Base-by-base conservation (phyloP, 2,329 filamentous ascomycete species). In the Penicillium aurantiogriseum region DNA sequence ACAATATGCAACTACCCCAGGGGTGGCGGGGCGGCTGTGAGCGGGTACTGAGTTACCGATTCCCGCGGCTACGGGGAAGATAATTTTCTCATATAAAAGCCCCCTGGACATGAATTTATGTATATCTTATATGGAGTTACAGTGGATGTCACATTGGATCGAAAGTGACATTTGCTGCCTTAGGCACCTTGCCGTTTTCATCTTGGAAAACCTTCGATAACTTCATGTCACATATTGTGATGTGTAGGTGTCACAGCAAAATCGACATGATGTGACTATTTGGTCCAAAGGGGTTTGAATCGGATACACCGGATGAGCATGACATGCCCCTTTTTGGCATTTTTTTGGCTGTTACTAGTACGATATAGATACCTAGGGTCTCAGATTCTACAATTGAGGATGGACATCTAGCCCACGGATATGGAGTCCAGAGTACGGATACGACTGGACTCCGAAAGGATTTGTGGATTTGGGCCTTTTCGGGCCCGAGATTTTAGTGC, bases 1-100 rank as follows among this genome's bases (percentile, higher is more conserved):
- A 53, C 31, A 48, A 40, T 45, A 40, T 45, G 46, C 45, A 49
- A 46, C 23, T 51, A 27, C 25, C 58, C 58, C 58, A 60, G 8
- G 49, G 38, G 13, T 53, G 17, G 40, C 51, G 58, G 57, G 57
- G 58, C 61, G 64, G 64, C 36, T 53, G 39, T 36, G 47, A 59
- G 47, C 60, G 65, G 63, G 53, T 62, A 57, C 31, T 21, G n/a
- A 52, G 45, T 48, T 54, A 51, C 62, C 63, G 63, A 51, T 59
- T 42, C 58, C 64, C 62, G 62, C 62, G 61, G 65, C n/a, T 56
- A 56, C 19, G 31, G 53, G 46, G 39, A 38, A 51, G 29, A 31
- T 7, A 35, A 10, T 23, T 25, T 25, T 38, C 13, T 44, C 11
- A 15, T 27, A 27, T n/a, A 46, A 25, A 35, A 9, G 4, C 11